Evolutionary conservation across 139 green algal genomes (phyloP).

Genomic region (Coccomyxa sp.): DNA sequence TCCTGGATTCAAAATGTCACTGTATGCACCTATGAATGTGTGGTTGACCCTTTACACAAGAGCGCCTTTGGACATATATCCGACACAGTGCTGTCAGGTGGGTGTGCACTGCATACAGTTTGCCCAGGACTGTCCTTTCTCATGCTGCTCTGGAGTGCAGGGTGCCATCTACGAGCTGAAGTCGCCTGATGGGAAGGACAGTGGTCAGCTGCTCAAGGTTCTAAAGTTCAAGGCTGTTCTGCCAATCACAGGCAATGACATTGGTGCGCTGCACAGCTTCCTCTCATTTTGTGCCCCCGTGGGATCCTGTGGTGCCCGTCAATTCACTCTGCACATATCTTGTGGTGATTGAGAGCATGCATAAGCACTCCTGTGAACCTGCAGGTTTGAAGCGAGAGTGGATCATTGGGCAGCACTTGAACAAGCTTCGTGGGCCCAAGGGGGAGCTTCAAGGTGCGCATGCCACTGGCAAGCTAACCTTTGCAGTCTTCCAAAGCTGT

Average conservation of each 20-base stretch:
- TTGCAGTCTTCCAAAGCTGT: background rate
- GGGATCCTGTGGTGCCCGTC: too few species aligned
- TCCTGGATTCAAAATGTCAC: too few species aligned
- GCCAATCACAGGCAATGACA: conserved; percentile 9
- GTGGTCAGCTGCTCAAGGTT: conserved; percentile 16
- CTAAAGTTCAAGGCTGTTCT: conserved; percentile 5
- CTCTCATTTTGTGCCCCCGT: too few species aligned
- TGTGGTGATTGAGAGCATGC: background rate
- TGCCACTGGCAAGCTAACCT: background rate
- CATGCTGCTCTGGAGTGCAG: background rate
- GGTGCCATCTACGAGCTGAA: conserved; percentile 2
- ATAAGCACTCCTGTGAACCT: too few species aligned
- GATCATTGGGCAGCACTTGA: conserved; percentile 19
- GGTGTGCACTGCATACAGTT: too few species aligned
- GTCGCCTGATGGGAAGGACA: conserved; percentile 5
- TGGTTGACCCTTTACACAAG: too few species aligned
- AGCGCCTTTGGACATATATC: too few species aligned
- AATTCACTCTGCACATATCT: background rate
- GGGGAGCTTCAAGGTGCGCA: conserved; percentile 10
- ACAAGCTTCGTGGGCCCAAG: conserved; percentile 12
- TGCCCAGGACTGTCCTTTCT: background rate
- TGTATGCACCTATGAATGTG: too few species aligned
- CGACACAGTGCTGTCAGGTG: too few species aligned
- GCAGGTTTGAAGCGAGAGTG: conserved; percentile 20
- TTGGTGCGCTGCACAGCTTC: conserved; percentile 3